Base-by-base conservation (phyloP, 345 rosid genomes). In the Eutrema heterophyllum region DNA sequence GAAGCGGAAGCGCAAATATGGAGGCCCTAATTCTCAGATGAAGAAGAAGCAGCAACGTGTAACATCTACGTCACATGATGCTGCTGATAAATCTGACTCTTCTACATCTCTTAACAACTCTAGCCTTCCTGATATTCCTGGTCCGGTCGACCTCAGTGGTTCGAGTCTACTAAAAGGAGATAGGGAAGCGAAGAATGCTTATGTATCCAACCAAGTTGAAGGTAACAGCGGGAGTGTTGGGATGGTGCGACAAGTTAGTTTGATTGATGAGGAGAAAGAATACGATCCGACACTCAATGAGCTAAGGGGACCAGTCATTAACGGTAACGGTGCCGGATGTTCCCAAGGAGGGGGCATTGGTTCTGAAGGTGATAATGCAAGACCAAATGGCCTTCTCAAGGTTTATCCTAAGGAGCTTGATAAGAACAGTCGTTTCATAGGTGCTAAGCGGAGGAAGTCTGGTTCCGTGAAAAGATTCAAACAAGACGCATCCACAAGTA, bases 381-480 rank as follows among this genome's bases (percentile, higher is more conserved):
- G 80, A 61, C 35, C 73, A 36, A 81, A 81, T 76, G 93, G 89
- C 71, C 64, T 80, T 62, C 80, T 83, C 65, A 82, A 81, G 79
- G 76, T 74, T 54, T 86, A 77, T 78, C 65, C 56, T 54, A 79
- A 48, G 53, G 96, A 87, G 54, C 48, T 78, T 32, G 84, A 77
- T 78, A 88, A 75, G 67, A 70, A 71, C 77, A 82, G 81, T 82
- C 85, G 93, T 33, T 82, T 84, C 33, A 84, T 71, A 1, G 99
- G 99, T 72, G 84, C 99, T 38, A 90, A 81, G 81, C 83, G 96
- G 77, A 88, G 99, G 76, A 96, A 96, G 83, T 84, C 96, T 75
- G 88, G 97, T 48, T 87, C 95, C 59, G 99, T 96, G 72, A 96
- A 87, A 89, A 90, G 98, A 83, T 96, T 92, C 76, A 86, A 81